Base-by-base conservation (phyloP, 2,329 filamentous ascomycete genomes). In the Aspergillus neoniger region DNA sequence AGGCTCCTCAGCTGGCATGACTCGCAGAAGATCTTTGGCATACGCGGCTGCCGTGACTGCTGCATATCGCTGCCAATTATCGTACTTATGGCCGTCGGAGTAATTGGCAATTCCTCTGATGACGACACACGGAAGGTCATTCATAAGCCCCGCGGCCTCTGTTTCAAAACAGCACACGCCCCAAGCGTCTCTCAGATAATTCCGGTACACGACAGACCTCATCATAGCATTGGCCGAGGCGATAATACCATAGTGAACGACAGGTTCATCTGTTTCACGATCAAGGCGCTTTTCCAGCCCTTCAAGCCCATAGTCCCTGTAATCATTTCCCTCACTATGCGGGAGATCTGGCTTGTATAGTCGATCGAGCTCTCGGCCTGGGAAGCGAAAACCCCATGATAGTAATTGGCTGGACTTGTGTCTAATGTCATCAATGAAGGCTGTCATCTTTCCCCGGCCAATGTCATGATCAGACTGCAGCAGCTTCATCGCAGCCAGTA, bases 21-120 rank as follows among this genome's bases (percentile, higher is more conserved):
- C 39, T 9, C 58, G 32, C 3, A 66, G 49, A 3, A 66, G 52
- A 21, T 63, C 61, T 55, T 63, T 67, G 15, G 59, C 59, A 61
- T 60, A 65, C 12, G 61, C 61, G n/a, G 65, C 63, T 2, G 65
- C 65, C 8, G 23, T 51, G 10, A 55, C 57, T 9, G 63, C 62
- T 7, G 63, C 65, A 54, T 65, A 66, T n/a, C 57, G 54, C 48
- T 65, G 60, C 64, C 64, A 66, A 21, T 48, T 12, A 3, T 64
- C 57, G 23, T 60, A 56, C 32, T 65, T 66, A 28, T 64, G 59
- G 3, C 39, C 36, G 41, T 66, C 64, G 2, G 49, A 52, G 44
- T 70, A 69, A 53, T 71, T 59, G 56, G 67, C 65, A 15, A 71
- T 67, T 2, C 69, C 69, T 39, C 67, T 63, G 28, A 71, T 65